Percentiles rank a stretch among this genome's conserved stretches.
phyloP scores from a whole-genome alignment of 2,329 filamentous ascomycete species.

The Arthroderma sp. region DNA sequence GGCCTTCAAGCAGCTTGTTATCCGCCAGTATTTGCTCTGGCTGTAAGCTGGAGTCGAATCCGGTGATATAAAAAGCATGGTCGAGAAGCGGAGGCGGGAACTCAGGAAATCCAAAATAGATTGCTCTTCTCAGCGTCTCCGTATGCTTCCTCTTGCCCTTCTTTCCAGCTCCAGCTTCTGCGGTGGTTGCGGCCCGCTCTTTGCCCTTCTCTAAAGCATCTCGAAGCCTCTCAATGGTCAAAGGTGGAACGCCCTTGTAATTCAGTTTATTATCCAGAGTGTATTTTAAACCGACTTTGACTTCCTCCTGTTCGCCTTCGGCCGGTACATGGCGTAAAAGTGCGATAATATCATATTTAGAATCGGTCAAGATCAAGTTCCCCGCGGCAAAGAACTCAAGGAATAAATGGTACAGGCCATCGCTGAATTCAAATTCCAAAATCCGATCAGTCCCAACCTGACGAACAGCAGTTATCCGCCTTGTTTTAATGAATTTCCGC shows the following conservation, averaged over 20 bases:
- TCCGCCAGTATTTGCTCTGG: constrained; percentile 58
- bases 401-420: constrained; percentile 76
- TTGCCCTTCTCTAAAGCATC: constrained; percentile 55
- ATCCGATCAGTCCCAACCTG: constrained; percentile 91
- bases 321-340: constrained; percentile 69
- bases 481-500: constrained; percentile 76
- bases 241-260: constrained; percentile 56
- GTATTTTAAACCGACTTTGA: constrained; percentile 65
- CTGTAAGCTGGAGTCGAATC: constrained; percentile 55
- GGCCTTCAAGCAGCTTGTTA: constrained; percentile 48
- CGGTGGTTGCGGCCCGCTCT: constrained; percentile 16
- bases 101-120: constrained; percentile 77
- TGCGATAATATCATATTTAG: constrained; percentile 66
- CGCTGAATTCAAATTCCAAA: constrained; percentile 82
- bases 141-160: constrained; percentile 64
- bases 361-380: constrained; percentile 86
- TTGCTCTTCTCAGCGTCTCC: constrained; percentile 62
- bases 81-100: constrained; percentile 79
- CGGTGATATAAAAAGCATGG: constrained; percentile 58
- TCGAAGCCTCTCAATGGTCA: constrained; percentile 61
- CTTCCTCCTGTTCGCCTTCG: constrained; percentile 70
- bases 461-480: constrained; percentile 63
- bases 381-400: constrained; percentile 94
- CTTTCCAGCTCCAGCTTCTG: constrained; percentile 31
- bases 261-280: constrained; percentile 74